These are phyloP conservation scores for Leishmania turanica DNA, from an alignment of 208 protist species.

Conservation along the genomic window DNA sequence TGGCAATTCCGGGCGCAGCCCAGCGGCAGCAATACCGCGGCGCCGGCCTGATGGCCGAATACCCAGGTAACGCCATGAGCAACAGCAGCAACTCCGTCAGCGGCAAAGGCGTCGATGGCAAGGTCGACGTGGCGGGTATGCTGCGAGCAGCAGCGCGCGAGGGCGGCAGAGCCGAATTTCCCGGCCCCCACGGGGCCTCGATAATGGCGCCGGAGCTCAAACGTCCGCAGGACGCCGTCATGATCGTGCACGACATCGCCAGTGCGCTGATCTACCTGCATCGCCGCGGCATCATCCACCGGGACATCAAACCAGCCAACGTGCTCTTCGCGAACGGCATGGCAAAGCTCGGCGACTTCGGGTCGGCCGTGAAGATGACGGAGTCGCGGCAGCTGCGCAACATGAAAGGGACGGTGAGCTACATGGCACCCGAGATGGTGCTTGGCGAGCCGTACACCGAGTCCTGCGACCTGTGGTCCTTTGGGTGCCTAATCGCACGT, in stretches of 20 bases:
- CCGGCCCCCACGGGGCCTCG: not conserved
- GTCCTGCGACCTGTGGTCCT: constrained; percentile 84
- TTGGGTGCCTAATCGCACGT: constrained; percentile 78
- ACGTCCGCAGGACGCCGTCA: constrained; percentile 46
- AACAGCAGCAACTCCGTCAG: constrained; percentile 12
- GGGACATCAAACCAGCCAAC: constrained; percentile 87
- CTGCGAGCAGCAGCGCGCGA: not conserved
- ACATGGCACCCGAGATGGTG: constrained; percentile 89
- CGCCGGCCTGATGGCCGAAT: not conserved
- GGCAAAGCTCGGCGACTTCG: constrained; percentile 86
- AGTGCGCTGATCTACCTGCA: constrained; percentile 73
- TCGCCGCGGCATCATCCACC: constrained; percentile 71
- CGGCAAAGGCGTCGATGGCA: constrained; percentile 6
- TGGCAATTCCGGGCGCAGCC: constrained; percentile 12
- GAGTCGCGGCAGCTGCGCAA: constrained; percentile 52
- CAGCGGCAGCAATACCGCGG: constrained; percentile 12
- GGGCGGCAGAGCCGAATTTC: not conserved
- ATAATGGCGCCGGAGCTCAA: constrained; percentile 8
- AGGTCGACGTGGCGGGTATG: not conserved
- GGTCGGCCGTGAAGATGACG: constrained; percentile 54
- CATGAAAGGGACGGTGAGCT: constrained; percentile 82
- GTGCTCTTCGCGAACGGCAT: constrained; percentile 75
- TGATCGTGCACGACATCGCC: constrained; percentile 78
- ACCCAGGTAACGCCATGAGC: constrained; percentile 13
- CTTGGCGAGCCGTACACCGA: constrained; percentile 80